Evolutionary conservation across 768 basidiomycete species (phyloP).

Genomic region (Roridomyces roridus): DNA sequence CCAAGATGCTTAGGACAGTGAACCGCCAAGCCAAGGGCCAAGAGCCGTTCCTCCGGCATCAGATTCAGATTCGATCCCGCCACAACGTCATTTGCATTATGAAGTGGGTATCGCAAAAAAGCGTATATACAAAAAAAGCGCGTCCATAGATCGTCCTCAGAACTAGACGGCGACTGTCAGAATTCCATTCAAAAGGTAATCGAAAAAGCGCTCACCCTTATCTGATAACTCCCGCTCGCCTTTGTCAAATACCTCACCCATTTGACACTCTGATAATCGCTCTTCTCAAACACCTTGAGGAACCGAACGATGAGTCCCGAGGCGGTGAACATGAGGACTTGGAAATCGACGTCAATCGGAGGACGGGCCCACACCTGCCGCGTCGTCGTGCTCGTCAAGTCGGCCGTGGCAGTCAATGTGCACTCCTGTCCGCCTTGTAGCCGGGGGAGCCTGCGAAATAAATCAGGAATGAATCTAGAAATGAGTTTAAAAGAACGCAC

Average conservation of each 20-base stretch:
- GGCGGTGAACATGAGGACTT: constrained; percentile 98
- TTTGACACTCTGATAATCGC: constrained; percentile 91
- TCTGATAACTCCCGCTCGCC: constrained; percentile 92
- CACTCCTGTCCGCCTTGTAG: constrained; percentile 93
- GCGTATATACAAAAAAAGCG: background rate
- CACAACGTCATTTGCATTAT: no score
- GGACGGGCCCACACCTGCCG: constrained; percentile 98
- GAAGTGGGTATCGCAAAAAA: constrained; percentile 2
- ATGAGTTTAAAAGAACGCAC: constrained; percentile 54
- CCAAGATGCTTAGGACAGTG: no score
- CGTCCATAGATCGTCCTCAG: background rate
- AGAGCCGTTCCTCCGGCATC: no score
- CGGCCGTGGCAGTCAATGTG: constrained; percentile 82
- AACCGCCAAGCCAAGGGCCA: no score
- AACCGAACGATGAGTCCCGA: constrained; percentile 96
- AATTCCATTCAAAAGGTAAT: background rate
- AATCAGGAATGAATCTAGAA: constrained; percentile 10
- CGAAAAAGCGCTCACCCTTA: constrained; percentile 69
- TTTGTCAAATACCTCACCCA: constrained; percentile 97
- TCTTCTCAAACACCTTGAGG: constrained; percentile 98
- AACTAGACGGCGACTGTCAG: background rate
- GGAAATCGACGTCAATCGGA: constrained; percentile 98
- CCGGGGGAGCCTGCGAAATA: constrained; percentile 74
- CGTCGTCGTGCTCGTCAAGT: constrained; percentile 85
- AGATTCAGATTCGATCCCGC: no score